Conservation (phyloP, 139 green algal species). For the Volvox reticuliferus region DNA sequence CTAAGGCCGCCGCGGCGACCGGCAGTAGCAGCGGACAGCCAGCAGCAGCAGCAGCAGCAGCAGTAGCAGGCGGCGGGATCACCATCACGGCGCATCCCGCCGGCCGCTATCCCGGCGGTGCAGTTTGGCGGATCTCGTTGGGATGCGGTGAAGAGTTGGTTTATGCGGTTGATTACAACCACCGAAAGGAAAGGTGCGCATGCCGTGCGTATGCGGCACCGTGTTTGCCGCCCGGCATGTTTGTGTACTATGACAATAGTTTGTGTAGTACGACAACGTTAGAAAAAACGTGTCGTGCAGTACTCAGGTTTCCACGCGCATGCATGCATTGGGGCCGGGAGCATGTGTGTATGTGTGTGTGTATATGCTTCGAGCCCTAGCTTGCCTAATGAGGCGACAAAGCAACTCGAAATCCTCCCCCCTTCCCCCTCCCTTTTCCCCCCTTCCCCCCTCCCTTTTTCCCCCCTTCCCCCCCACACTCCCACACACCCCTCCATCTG, state of each 20-base stretch:
- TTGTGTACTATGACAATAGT: too few relatives aligned
- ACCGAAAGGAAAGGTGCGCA: conserved; percentile 80
- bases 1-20: not conserved
- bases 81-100: conserved; percentile 82
- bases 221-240: too few relatives aligned
- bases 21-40: not conserved
- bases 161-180: conserved; percentile 93
- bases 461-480: too few relatives aligned
- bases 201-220: not conserved
- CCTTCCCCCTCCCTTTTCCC: too few relatives aligned
- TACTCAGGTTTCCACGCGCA: too few relatives aligned
- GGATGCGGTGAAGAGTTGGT: conserved; percentile 84
- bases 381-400: too few relatives aligned
- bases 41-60: not conserved
- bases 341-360: too few relatives aligned
- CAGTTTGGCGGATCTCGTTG: conserved; percentile 80
- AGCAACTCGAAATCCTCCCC: too few relatives aligned
- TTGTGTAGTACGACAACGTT: not conserved
- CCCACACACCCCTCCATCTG: not conserved
- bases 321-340: too few relatives aligned
- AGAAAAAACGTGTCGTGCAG: not conserved
- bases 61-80: conserved; percentile 62
- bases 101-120: conserved; percentile 89
- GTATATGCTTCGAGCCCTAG: too few relatives aligned
- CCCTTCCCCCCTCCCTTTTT: too few relatives aligned